These are phyloP conservation scores for Tephrocybe sp. DNA, from an alignment of 768 basidiomycete species.

Conservation along the genomic window DNA sequence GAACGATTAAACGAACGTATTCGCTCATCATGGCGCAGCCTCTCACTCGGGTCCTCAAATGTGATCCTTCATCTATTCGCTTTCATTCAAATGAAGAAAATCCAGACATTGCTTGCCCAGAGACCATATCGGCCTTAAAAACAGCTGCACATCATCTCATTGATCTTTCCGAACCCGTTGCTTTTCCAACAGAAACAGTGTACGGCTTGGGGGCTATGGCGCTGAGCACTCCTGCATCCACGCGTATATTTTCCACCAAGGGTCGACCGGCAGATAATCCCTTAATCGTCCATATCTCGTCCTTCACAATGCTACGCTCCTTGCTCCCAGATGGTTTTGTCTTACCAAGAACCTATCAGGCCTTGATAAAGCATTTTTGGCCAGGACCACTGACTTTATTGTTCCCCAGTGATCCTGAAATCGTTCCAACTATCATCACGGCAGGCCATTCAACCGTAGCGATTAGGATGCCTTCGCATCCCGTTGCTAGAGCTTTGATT, in stretches of 20 bases:
- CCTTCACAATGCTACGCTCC: constrained; percentile 70
- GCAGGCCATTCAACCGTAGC: constrained; percentile 82
- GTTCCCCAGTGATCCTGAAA: constrained; percentile 67
- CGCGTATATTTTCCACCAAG: constrained; percentile 83
- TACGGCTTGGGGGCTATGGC: constrained; percentile 96
- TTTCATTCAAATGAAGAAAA: constrained; percentile 44
- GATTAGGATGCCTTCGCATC: constrained; percentile 92
- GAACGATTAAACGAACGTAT: constrained; percentile 27
- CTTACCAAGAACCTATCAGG: constrained; percentile 63
- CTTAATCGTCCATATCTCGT: constrained; percentile 94
- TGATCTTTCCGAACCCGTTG: constrained; percentile 55
- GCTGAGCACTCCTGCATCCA: constrained; percentile 56
- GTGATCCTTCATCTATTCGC: constrained; percentile 60
- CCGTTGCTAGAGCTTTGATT: constrained; percentile 88
- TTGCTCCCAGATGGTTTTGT: constrained; percentile 67
- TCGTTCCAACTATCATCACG: constrained; percentile 74
- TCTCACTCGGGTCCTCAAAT: constrained; percentile 45
- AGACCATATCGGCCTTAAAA: constrained; percentile 52
- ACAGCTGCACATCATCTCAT: constrained; percentile 55
- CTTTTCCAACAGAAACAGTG: constrained; percentile 96
- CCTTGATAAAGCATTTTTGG: constrained; percentile 86
- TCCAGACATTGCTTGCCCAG: constrained; percentile 46
- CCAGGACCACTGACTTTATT: constrained; percentile 92
- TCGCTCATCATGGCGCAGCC: constrained; percentile 20
- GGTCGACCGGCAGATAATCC: constrained; percentile 95